Percentiles rank a stretch among this genome's conserved stretches.
Conservation (phyloP, 768 basidiomycete genomes). For the Leccinum disarticulatum region DNA sequence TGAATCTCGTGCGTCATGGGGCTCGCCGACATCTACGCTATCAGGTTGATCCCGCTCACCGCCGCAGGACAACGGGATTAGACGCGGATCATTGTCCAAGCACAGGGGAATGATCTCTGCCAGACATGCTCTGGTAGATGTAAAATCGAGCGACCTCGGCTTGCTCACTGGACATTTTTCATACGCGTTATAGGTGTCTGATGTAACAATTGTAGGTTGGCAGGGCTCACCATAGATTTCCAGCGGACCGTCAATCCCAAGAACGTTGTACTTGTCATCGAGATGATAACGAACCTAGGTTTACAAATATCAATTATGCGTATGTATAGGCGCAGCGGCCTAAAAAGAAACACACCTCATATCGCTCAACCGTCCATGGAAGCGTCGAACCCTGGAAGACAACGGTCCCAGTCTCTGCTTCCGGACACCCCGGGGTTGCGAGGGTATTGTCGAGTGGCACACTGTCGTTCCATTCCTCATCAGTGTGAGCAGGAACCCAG, state of each 20-base stretch:
- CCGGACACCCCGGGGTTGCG: conserved; percentile 35
- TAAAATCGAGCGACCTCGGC: conserved; percentile 62
- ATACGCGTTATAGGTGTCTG: background rate
- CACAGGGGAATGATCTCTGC: conserved; percentile 81
- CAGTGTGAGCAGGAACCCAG: conserved; percentile 85
- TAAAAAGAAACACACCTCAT: conserved; percentile 52
- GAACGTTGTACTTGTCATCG: conserved; percentile 96
- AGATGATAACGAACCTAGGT: conserved; percentile 85
- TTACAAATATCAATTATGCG: conserved; percentile 1
- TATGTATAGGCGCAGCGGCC: background rate
- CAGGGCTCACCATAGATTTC: conserved; percentile 78
- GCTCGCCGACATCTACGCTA: conserved; percentile 10
- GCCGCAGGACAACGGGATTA: conserved; percentile 73
- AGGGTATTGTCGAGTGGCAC: conserved; percentile 52
- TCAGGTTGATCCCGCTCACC: conserved; percentile 23
- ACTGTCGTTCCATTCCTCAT: conserved; percentile 93
- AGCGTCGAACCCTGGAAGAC: conserved; percentile 77
- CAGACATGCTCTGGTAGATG: conserved; percentile 62
- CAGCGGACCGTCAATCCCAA: conserved; percentile 79
- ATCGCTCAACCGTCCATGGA: conserved; percentile 83
- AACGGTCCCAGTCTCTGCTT: conserved; percentile 59
- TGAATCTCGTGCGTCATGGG: conserved; percentile 49
- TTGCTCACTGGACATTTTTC: conserved; percentile 55
- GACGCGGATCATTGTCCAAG: conserved; percentile 80
- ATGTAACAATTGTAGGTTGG: background rate